Percentiles rank a stretch among this genome's conserved stretches.
These are phyloP conservation scores for Linum trigynum DNA, from an alignment of 345 rosid species.

Conservation along the genomic window DNA sequence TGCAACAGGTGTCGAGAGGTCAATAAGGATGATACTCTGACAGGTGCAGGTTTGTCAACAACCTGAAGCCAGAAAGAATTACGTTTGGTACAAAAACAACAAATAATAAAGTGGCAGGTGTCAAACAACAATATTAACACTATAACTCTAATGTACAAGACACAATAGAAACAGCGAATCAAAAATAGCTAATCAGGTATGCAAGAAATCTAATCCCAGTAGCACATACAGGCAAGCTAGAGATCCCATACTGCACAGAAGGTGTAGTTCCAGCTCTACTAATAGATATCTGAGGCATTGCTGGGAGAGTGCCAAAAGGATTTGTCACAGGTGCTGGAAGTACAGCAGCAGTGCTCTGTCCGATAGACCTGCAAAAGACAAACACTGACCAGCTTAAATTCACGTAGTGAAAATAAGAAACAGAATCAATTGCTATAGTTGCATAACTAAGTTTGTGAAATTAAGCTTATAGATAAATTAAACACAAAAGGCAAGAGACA, in stretches of 20 bases:
- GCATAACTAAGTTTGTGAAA: not conserved
- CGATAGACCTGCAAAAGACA: slow-evolving; percentile 37
- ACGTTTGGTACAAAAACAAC: slow-evolving; percentile 1
- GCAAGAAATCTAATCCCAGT: slow-evolving; percentile 4
- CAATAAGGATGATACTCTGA: slow-evolving; percentile 65
- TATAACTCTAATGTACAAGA: not conserved
- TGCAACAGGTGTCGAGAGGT: slow-evolving; percentile 75
- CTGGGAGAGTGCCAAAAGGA: slow-evolving; percentile 92
- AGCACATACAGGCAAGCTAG: slow-evolving; percentile 73
- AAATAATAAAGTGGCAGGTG: not conserved
- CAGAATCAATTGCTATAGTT: not conserved
- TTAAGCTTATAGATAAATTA: not conserved
- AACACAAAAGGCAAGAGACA: slow-evolving; percentile 16
- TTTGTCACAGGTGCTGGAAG: slow-evolving; percentile 51
- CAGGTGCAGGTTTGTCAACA: slow-evolving; percentile 69
- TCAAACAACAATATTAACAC: not conserved
- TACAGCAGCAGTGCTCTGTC: slow-evolving; percentile 33
- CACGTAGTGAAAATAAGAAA: not conserved
- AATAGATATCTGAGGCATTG: slow-evolving; percentile 77
- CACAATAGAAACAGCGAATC: not conserved
- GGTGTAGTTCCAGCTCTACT: slow-evolving; percentile 66
- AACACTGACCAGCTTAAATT: slow-evolving; percentile 1
- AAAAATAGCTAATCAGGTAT: not conserved
- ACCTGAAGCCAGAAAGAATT: slow-evolving; percentile 33
- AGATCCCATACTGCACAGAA: slow-evolving; percentile 81